Base-by-base conservation (phyloP, 768 basidiomycete genomes). In the Lactarius indigo region DNA sequence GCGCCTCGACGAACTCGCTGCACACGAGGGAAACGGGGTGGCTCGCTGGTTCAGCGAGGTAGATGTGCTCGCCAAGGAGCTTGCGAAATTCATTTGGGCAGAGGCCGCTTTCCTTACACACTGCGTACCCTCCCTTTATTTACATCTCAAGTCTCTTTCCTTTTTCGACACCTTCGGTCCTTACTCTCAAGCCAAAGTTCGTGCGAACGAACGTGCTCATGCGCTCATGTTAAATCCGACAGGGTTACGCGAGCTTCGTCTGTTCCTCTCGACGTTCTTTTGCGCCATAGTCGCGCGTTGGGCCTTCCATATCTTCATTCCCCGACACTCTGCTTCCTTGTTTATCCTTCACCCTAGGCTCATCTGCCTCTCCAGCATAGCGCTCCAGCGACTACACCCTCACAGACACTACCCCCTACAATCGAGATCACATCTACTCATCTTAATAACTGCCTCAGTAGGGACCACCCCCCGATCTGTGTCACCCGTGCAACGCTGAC, bases 41-140 rank as follows among this genome's bases (percentile, higher is more conserved):
- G 80, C 89, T 47, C 80, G 85, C 62, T 93, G 92, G 92, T 92
- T 93, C 73, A 84, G 81, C 62, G 87, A 87, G 66, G 77, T 87
- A 6, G 87, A 88, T 70, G 75, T 80, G 37, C 75, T 90, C 23
- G 82, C 81, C 64, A 78, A 81, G 30, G 77, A 79, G 39, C 73
- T 85, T 2, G 83, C 84, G 68, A 74, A 72, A 10, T 76, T 89
- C 64, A 83, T 87, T 1, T 78, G 75, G 68, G 78, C 72, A 15
- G 89, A 91, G 75, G 85, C 85, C 1, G 75, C 79, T 56, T 77
- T 75, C 0, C 76, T 88, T 17, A 82, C 85, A 30, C 80, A 76
- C 88, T 90, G 73, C 50, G 66, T 70, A n/a, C 26, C 15, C 23
- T 26, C 37, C 2, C 30, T 28, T 71, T 64, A 71, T 69, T n/a